Percentiles rank a stretch among this genome's conserved stretches.
phyloP scores from a whole-genome alignment of 2,329 filamentous ascomycete species.

The Trichoderma polysporum region DNA sequence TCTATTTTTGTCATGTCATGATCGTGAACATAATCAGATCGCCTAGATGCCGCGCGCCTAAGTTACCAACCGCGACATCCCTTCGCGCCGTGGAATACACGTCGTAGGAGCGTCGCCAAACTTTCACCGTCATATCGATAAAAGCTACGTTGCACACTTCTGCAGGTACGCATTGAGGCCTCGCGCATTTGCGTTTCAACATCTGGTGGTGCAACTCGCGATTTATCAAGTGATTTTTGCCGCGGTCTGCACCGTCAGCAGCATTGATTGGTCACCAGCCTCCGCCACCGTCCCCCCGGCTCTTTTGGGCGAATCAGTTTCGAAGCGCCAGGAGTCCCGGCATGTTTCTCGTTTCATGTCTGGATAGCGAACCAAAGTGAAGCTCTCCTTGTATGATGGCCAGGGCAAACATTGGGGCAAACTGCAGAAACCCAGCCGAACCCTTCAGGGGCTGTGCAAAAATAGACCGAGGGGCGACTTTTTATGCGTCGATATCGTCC shows the following conservation, averaged over 20 bases:
- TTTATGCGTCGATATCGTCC: not conserved
- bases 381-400: slow-evolving; percentile 13
- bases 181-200: not conserved
- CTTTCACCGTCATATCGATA: not conserved
- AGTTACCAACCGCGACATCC: not conserved
- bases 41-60: slow-evolving; percentile 17
- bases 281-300: not conserved
- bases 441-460: slow-evolving; percentile 1
- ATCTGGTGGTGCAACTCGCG: slow-evolving; percentile 2
- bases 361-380: slow-evolving; percentile 16
- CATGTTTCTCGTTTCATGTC: slow-evolving; percentile 17
- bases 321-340: slow-evolving; percentile 15
- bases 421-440: not conserved
- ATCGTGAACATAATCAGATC: not conserved
- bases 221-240: not conserved
- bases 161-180: not conserved
- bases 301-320: not conserved
- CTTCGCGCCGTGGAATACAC: not conserved
- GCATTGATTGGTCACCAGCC: slow-evolving; percentile 7
- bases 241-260: not conserved
- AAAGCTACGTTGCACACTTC: not conserved
- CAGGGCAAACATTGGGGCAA: slow-evolving; percentile 15
- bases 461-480: not conserved
- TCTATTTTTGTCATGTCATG: not conserved
- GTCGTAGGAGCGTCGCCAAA: not conserved